These are phyloP conservation scores for Geotrichum europaeum DNA, from an alignment of 1,139 yeast genomes.

Conservation along the genomic window DNA sequence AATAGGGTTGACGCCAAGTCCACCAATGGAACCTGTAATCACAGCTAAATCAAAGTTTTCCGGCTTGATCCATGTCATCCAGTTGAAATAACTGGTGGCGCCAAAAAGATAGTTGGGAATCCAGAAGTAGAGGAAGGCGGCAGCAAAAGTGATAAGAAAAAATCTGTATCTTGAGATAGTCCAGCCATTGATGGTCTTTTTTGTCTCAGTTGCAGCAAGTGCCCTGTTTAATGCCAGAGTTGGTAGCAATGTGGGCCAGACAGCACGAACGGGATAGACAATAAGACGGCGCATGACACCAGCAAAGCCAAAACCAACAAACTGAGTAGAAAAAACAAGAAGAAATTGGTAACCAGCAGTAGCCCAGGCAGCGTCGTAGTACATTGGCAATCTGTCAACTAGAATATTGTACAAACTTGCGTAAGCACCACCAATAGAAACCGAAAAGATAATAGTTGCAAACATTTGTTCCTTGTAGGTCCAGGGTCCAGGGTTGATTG, in stretches of 20 bases:
- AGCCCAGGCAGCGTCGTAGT: slow-evolving; percentile 37
- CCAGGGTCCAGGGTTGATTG: slow-evolving; percentile 59
- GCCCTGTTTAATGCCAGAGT: slow-evolving; percentile 20
- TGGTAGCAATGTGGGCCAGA: slow-evolving; percentile 50
- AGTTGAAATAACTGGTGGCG: slow-evolving; percentile 48
- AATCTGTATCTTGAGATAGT: slow-evolving; percentile 41
- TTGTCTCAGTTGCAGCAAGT: slow-evolving; percentile 16
- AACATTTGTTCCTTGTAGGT: slow-evolving; percentile 63
- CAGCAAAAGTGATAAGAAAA: slow-evolving; percentile 38
- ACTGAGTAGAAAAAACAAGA: slow-evolving; percentile 43
- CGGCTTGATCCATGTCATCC: slow-evolving; percentile 61
- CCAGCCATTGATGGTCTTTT: slow-evolving; percentile 41
- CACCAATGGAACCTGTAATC: slow-evolving; percentile 46
- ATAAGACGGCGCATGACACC: slow-evolving; percentile 48
- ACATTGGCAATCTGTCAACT: slow-evolving; percentile 36
- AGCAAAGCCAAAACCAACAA: slow-evolving; percentile 50
- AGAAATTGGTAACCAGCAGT: slow-evolving; percentile 41
- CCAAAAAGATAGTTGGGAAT: slow-evolving; percentile 48
- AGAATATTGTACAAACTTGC: slow-evolving; percentile 38
- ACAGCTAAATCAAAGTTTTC: slow-evolving; percentile 47
- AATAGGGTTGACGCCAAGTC: slow-evolving; percentile 54
- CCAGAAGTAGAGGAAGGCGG: slow-evolving; percentile 52
- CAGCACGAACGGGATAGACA: slow-evolving; percentile 44
- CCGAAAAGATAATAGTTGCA: slow-evolving; percentile 35
- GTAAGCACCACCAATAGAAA: slow-evolving; percentile 28